A percentile compares a stretch with the other conserved stretches of the same genome.
These are phyloP conservation scores for Astrocystis sublimbata DNA, from an alignment of 495 filamentous ascomycete species.

Conservation along the genomic window DNA sequence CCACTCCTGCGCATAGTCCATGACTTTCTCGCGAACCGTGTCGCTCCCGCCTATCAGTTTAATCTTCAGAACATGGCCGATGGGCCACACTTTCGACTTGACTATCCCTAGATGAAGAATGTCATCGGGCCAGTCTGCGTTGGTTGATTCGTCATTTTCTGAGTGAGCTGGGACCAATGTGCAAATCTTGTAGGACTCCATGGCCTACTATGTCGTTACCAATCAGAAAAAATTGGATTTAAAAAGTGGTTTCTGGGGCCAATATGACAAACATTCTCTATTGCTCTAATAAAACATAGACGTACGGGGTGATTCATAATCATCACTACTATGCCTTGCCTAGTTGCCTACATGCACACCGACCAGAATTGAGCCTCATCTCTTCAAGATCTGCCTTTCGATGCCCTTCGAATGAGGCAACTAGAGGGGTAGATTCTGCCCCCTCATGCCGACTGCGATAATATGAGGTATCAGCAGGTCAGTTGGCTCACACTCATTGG, in stretches of 20 bases:
- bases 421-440: not conserved
- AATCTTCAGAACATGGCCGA: not conserved
- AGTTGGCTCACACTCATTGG: not conserved
- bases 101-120: not conserved
- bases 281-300: too few species aligned
- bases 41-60: not conserved
- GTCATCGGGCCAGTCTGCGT: not conserved
- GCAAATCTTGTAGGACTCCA: not conserved
- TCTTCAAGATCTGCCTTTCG: not conserved
- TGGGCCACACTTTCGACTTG: not conserved
- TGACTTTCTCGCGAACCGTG: constrained; percentile 15
- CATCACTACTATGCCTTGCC: too few species aligned
- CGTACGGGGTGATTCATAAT: too few species aligned
- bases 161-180: not conserved
- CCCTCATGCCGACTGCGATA: not conserved
- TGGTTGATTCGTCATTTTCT: not conserved
- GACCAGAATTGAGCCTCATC: not conserved
- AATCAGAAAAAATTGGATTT: not conserved
- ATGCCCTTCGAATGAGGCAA: not conserved
- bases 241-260: not conserved
- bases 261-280: too few species aligned
- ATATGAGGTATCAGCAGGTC: not conserved
- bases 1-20: constrained; percentile 21
- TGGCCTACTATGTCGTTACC: not conserved
- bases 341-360: not conserved